Evolutionary conservation across 2,329 filamentous ascomycete species (phyloP).

Genomic region (Ophiostoma quercus): DNA sequence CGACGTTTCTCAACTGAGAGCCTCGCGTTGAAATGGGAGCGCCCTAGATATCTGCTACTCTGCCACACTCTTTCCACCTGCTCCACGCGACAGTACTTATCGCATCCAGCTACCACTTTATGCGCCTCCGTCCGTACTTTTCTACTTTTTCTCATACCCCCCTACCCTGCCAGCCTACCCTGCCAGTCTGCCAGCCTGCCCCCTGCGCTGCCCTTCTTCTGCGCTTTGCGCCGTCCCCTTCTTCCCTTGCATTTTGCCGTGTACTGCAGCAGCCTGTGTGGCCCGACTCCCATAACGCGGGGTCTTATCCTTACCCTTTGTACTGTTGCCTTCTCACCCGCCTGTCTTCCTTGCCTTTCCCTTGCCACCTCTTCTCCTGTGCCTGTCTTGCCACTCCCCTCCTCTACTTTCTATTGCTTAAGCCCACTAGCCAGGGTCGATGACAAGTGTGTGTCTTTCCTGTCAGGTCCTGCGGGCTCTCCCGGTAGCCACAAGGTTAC

Average conservation of each 20-base stretch:
- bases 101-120: neutral
- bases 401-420: neutral
- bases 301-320: neutral
- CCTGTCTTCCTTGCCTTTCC: neutral
- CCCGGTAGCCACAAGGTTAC: conserved; percentile 18
- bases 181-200: neutral
- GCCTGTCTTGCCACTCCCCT: neutral
- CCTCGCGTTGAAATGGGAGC: neutral
- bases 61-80: neutral
- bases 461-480: conserved; percentile 19
- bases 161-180: neutral
- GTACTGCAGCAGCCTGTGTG: neutral
- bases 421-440: conserved; percentile 16
- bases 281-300: conserved; percentile 1
- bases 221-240: neutral
- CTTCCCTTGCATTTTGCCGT: neutral
- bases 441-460: conserved; percentile 18
- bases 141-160: neutral
- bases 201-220: neutral
- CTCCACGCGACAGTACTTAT: neutral
- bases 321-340: too few species aligned
- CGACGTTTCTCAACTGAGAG: neutral
- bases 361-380: neutral
- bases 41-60: neutral
- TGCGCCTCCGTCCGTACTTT: neutral